Evolutionary conservation across 805 yeast genomes (phyloP), one percentile per base, ranked within the genome.

Genomic region (Nakazawaea wyomingensis): DNA sequence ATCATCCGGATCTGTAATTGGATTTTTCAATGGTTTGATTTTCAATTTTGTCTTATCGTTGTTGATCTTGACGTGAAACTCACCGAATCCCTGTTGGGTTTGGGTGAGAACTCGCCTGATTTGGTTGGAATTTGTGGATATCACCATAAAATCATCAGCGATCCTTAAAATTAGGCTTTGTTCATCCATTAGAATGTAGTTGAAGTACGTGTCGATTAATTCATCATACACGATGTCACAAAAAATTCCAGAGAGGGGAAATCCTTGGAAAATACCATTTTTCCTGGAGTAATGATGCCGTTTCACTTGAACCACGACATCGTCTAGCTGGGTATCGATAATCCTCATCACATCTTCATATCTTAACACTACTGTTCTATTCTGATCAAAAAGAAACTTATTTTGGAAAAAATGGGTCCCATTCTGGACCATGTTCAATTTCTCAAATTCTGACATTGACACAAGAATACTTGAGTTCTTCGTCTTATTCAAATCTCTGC

Each of bases 111-210:
- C 57, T 3, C 42, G 44, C 1, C 44, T 33, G 0, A 79, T 68
- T 9, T 56, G 52, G 0, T 45, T 40, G 9, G 51, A 21, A 28
- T 67, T 55, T 0, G 78, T 65, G 0, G 93, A 72, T 0, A 90
- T 60, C n/a, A 87, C 66, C 21, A 90, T 56, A 53, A 90, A 90
- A 57, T 90, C 98, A 61, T 90, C 98, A 0, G 88, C 95, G 17
- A 86, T 59, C 41, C 96, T 62, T 6, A 87, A 44, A 2, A 87
- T 56, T 2, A 71, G 46, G 13, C 72, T 60, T 2, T 51, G 44
- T 2, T 59, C 52, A 5, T 51, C 46, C 3, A 48, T 39, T 1
- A 48, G 28, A n/a, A 57, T 31, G 31, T 55, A 53, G 6, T 50
- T 38, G 42, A 66, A 56, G 11, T 54, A 49, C 18, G 66, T 64